These are phyloP conservation scores for Tolypocladium tundrense DNA, from an alignment of 2,329 filamentous ascomycete genomes.

Conservation along the genomic window DNA sequence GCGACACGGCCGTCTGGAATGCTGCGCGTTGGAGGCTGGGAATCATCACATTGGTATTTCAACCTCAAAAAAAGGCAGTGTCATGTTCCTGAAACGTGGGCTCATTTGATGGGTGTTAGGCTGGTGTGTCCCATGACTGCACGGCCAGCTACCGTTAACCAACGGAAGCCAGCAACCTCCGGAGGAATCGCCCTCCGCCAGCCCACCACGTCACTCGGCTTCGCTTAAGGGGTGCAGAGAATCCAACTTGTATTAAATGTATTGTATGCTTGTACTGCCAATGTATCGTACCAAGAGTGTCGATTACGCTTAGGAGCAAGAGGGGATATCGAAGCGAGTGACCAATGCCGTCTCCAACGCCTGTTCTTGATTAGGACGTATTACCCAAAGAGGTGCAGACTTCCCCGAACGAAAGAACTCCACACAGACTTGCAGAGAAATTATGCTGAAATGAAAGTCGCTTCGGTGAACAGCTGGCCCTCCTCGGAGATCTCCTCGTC, in stretches of 20 bases:
- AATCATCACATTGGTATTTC: background rate
- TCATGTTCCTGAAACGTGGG: background rate
- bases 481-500: conserved; percentile 70
- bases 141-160: background rate
- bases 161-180: background rate
- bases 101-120: background rate
- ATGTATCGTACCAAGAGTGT: background rate
- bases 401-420: background rate
- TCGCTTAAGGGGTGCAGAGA: background rate
- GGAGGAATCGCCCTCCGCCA: background rate
- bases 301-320: conserved; percentile 4
- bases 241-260: background rate
- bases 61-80: background rate
- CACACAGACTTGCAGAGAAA: background rate
- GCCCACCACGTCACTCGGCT: background rate
- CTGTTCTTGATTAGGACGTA: conserved; percentile 6
- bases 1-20: background rate
- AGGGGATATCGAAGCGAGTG: conserved; percentile 12
- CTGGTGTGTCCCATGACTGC: background rate
- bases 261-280: background rate
- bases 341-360: conserved; percentile 15
- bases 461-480: conserved; percentile 74
- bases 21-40: background rate
- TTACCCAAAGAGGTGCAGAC: conserved; percentile 9
- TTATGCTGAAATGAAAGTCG: conserved; percentile 81